Evolutionary conservation across 2,329 filamentous ascomycete species (phyloP), one percentile per base, ranked within the genome.

Genomic region (Venturia aucupariae): DNA sequence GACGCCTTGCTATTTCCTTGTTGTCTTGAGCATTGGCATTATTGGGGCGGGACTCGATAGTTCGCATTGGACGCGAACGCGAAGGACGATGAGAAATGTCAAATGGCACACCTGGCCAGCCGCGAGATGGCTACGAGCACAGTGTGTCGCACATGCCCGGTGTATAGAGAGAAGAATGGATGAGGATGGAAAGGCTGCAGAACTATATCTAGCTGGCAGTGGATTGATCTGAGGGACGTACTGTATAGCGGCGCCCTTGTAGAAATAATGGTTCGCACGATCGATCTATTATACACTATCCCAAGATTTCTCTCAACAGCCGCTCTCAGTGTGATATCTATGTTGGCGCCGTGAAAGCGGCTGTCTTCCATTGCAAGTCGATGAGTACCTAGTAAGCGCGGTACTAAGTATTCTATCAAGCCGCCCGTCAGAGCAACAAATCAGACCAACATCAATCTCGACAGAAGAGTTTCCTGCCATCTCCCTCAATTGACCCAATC

Each of bases 11-110:
- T 51, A 51, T 57, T 57, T 57, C 27, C 30, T 32, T 57, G 27
- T n/a, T 57, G 30, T 57, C 51, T 27, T 35, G 51, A 57, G 51
- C 51, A 57, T 57, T 57, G 51, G 51, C 51, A 57, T 32, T 35
- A 57, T 57, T 57, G 30, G 51, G 30, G 10, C n/a, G 51, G 51
- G n/a, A n/a, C 19, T 32, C 13, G 30, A 32, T 35, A 17, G 3
- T 10, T 35, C 51, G 51, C 15, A 30, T 35, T 22, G 30, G 27
- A 22, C 27, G 51, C 19, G 51, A 38, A 22, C 15, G 51, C 19
- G 51, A 35, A 35, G 27, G 27, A 35, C n/a, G 51, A 57, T 35
- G 51, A 57, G 27, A 57, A 22, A 57, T 38, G 30, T 35, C 30
- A 32, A 57, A 32, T 35, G 51, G 27, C 51, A 35, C 51, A 35